Base-by-base conservation (phyloP, 495 filamentous ascomycete species). In the Cercophora newfieldiana region DNA sequence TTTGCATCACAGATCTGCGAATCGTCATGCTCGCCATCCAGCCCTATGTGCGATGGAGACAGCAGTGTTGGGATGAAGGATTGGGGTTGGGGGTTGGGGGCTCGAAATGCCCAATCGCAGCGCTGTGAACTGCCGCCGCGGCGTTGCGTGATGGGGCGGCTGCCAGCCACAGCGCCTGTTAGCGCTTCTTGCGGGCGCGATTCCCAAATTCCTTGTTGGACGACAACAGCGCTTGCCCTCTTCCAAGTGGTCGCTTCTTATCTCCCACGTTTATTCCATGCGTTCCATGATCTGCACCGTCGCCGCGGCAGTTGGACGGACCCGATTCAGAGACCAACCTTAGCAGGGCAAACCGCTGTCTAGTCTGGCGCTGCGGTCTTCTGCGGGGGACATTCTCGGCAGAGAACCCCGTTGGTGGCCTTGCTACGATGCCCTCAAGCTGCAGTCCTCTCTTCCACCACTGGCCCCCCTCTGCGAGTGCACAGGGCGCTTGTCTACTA, bases 351-450 rank as follows among this genome's bases (percentile, higher is more conserved):
- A 53, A 3, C 24, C n/a, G 50, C 50, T 12, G n/a, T 12, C 50
- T 24, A 53, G 7, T 26, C 14, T 14, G 50, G 50, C 50, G n/a
- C 31, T 10, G 57, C 19, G 47, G n/a, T 57, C 14, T 57, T 57
- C 30, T 24, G 44, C 24, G 25, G 37, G 37, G n/a, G 22, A 10
- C 59, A 21, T 26, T n/a, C 16, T 56, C 49, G 49, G 61, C 49
- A 56, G 24, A 55, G 18, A 63, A 63, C 49, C 50, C 61, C 21
- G 50, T 63, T 55, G 49, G 61, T 56, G 49, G 61, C 28, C 49
- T n/a, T 31, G 48, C 61, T 54, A 19, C 49, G 49, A 63, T 33
- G 29, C 22, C 49, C 54, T 19, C 48, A 48, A 25, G 33, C 30
- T 19, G 14, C 8, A 22, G 57, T 25, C 31, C 21, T 37, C 29